Percentiles rank a stretch among this genome's conserved stretches.
These are phyloP conservation scores for Psilocybe azurescens DNA, from an alignment of 768 basidiomycete genomes.

Conservation along the genomic window DNA sequence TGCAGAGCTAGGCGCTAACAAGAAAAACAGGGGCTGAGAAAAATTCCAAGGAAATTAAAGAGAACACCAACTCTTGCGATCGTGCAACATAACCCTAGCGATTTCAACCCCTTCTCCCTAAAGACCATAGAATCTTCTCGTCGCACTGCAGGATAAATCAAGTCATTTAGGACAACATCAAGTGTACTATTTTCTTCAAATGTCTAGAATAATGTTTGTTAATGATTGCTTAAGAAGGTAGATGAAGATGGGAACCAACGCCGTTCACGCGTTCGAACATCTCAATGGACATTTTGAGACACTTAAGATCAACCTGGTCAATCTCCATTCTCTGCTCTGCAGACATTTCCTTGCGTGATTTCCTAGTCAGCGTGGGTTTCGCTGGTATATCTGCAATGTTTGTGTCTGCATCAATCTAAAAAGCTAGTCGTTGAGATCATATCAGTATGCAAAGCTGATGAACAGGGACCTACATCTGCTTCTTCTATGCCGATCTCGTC, in stretches of 20 bases:
- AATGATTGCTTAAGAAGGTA: neutral
- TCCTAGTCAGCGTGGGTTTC: conserved; percentile 2
- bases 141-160: conserved; percentile 87
- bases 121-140: conserved; percentile 68
- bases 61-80: conserved; percentile 61
- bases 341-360: conserved; percentile 45
- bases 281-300: conserved; percentile 77
- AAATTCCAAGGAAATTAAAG: neutral
- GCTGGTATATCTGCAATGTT: neutral
- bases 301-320: conserved; percentile 74
- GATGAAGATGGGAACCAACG: conserved; percentile 47
- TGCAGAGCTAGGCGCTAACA: conserved; percentile 35
- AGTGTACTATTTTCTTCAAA: conserved; percentile 75
- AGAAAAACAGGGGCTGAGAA: neutral
- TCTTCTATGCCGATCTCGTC: conserved; percentile 40
- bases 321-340: conserved; percentile 62
- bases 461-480: conserved; percentile 20
- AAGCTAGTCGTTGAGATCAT: too few relatives aligned
- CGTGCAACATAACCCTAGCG: conserved; percentile 75
- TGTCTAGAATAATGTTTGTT: conserved; percentile 42
- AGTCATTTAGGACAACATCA: conserved; percentile 72
- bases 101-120: conserved; percentile 68
- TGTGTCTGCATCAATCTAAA: neutral
- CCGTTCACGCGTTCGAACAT: conserved; percentile 88
- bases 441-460: neutral